These are phyloP conservation scores for Emergomyces pasteurianus DNA, from an alignment of 2,329 filamentous ascomycete species.

Conservation along the genomic window DNA sequence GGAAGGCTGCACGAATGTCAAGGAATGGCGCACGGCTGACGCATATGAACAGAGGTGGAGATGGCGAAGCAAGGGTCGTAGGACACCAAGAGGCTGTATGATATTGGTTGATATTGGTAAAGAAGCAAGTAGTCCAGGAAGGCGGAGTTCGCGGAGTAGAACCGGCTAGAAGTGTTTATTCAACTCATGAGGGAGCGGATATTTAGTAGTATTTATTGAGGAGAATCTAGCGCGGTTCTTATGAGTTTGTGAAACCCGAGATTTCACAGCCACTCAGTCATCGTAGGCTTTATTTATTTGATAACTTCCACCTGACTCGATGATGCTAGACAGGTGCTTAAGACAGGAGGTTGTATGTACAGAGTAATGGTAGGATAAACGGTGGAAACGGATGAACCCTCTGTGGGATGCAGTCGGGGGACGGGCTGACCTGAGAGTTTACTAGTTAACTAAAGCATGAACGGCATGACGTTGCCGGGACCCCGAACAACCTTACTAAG, in stretches of 20 bases:
- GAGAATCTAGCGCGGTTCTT: too few relatives aligned
- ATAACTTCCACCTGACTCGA: neutral
- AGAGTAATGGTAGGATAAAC: neutral
- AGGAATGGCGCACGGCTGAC: neutral
- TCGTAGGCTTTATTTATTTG: too few relatives aligned
- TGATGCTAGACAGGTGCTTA: neutral
- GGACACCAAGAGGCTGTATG: neutral
- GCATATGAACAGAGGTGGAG: neutral
- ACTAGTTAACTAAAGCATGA: too few relatives aligned
- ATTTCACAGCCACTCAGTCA: too few relatives aligned
- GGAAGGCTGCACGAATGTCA: constrained; percentile 8
- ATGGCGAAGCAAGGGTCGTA: neutral
- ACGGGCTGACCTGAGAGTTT: neutral
- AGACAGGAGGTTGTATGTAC: neutral
- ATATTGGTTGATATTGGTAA: neutral
- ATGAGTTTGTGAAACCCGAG: too few relatives aligned
- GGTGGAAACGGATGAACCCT: neutral
- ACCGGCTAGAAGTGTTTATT: neutral
- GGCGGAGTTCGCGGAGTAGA: neutral
- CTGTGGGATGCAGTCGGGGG: neutral
- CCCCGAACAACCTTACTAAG: too few relatives aligned
- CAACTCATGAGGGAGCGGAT: too few relatives aligned
- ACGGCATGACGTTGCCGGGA: neutral
- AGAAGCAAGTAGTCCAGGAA: neutral
- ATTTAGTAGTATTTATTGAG: too few relatives aligned